Evolutionary conservation across 2,329 filamentous ascomycete genomes (phyloP).

Genomic region (Amauroascus niger): DNA sequence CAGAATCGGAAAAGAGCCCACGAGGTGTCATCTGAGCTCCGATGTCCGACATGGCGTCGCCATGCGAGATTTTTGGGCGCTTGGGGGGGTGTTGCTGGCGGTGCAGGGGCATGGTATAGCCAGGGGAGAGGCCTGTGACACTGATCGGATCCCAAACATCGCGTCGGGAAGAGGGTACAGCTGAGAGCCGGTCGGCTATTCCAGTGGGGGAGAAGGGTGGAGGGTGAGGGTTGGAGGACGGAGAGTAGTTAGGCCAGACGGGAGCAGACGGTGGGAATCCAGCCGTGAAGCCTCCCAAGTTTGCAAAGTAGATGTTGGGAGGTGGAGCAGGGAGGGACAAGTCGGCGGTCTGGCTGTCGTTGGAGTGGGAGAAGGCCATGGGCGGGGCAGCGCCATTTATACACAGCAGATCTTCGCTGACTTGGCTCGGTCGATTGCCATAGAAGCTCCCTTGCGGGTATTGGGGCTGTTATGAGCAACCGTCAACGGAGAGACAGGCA

Average conservation of each 20-base stretch:
- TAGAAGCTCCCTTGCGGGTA: not conserved
- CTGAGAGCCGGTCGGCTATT: not conserved
- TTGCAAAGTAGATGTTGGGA: not conserved
- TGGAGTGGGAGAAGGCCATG: not conserved
- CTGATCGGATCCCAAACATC: constrained; percentile 6
- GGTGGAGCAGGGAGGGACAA: not conserved
- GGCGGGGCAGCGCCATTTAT: not conserved
- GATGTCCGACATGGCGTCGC: not conserved
- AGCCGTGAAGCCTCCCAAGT: not conserved
- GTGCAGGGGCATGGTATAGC: not conserved
- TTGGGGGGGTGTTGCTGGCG: constrained; percentile 14
- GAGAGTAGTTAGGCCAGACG: not conserved
- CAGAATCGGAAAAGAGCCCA: constrained; percentile 1
- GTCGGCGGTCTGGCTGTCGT: not conserved
- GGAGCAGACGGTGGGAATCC: not conserved
- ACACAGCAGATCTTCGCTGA: constrained; percentile 23
- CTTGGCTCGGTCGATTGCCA: constrained; percentile 19
- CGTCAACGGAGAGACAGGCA: not conserved
- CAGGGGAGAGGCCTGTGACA: not conserved
- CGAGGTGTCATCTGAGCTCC: not conserved
- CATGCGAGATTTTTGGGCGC: not conserved
- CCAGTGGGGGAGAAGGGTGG: too few relatives aligned
- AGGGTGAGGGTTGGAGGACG: not conserved
- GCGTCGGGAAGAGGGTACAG: not conserved
- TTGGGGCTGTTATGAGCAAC: not conserved